Percentiles rank a stretch among this genome's conserved stretches.
phyloP scores from a whole-genome alignment of 495 filamentous ascomycete species.

The Penicillium manginii region DNA sequence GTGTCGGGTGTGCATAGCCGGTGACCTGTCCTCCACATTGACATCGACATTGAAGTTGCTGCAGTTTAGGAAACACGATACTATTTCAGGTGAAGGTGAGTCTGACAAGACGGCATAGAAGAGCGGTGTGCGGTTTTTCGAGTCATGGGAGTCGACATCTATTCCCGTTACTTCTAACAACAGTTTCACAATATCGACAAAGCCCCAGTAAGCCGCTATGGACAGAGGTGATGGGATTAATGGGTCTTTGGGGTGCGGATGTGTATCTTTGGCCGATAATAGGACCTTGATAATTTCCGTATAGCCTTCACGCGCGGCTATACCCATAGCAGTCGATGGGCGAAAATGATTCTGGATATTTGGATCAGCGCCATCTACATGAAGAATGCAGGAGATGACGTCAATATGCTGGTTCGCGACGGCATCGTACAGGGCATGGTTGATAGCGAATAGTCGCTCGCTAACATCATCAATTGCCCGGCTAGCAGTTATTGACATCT shows the following conservation, averaged over 20 bases:
- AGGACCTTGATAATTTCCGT: neutral
- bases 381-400: neutral
- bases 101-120: neutral
- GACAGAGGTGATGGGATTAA: neutral
- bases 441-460: neutral
- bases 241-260: neutral
- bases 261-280: neutral
- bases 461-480: neutral
- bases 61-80: neutral
- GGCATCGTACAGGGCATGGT: neutral
- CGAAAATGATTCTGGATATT: neutral
- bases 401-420: neutral
- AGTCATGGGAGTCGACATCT: neutral
- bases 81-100: neutral
- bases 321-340: neutral
- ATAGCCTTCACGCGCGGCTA: neutral
- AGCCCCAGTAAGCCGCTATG: neutral
- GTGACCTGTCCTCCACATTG: neutral
- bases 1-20: neutral
- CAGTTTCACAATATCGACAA: neutral
- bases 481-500: neutral
- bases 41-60: neutral
- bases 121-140: neutral
- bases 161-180: neutral
- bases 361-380: neutral